Conservation (phyloP, 2,329 filamentous ascomycete species). For the Pseudogymnoascus sp. region DNA sequence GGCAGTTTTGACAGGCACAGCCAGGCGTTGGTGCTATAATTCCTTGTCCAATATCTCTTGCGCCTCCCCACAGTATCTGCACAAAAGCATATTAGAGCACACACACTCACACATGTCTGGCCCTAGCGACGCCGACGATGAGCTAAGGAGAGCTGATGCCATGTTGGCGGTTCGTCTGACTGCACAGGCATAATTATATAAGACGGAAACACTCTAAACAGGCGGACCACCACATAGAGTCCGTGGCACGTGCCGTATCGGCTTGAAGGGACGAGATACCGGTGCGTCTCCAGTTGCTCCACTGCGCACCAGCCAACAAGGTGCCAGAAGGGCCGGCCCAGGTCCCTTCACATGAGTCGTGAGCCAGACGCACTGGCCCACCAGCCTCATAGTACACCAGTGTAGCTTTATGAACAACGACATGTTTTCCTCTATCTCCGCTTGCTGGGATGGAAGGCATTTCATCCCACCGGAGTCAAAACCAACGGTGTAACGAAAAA, state of each 20-base stretch:
- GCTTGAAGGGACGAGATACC: slow-evolving; percentile 5
- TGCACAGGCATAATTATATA: background rate
- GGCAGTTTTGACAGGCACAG: slow-evolving; percentile 1
- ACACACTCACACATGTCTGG: background rate
- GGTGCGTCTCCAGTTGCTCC: background rate
- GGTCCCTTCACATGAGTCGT: background rate
- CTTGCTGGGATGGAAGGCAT: background rate
- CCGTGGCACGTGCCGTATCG: background rate
- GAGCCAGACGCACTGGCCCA: background rate
- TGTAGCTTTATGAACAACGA: background rate
- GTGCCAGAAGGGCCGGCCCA: background rate
- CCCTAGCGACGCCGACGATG: background rate
- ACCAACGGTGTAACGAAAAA: background rate
- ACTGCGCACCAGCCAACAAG: background rate
- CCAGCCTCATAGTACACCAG: background rate
- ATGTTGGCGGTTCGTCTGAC: background rate
- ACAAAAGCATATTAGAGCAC: slow-evolving; percentile 2
- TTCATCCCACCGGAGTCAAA: background rate
- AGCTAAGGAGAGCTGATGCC: background rate
- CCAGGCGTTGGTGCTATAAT: background rate
- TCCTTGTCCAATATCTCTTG: slow-evolving; percentile 6
- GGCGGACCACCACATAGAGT: background rate
- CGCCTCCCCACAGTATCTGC: slow-evolving; percentile 5
- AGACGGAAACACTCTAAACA: background rate
- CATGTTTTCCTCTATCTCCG: background rate